Conservation (phyloP, 805 yeast species). For the Nakazawaea wyomingensis region DNA sequence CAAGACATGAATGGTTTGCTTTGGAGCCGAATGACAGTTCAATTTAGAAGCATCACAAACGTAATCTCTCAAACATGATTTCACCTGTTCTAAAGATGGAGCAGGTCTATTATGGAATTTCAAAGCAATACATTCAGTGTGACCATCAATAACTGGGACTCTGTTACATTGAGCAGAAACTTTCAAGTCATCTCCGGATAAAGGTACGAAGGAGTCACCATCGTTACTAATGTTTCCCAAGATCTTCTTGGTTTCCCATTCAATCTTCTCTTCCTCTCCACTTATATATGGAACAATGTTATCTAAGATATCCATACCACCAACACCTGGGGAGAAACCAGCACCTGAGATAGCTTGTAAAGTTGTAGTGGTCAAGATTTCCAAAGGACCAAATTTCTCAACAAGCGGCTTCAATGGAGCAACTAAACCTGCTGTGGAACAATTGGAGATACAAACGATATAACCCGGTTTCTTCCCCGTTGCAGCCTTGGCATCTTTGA, state of each 20-base stretch:
- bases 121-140: slow-evolving; percentile 89
- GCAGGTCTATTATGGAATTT: slow-evolving; percentile 78
- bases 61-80: slow-evolving; percentile 63
- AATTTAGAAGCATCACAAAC: slow-evolving; percentile 76
- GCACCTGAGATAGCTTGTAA: slow-evolving; percentile 98
- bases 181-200: slow-evolving; percentile 65
- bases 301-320: slow-evolving; percentile 91
- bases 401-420: slow-evolving; percentile 95
- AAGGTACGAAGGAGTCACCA: slow-evolving; percentile 50
- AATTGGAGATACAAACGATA: slow-evolving; percentile 92
- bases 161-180: slow-evolving; percentile 97
- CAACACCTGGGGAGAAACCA: slow-evolving; percentile 96
- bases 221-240: slow-evolving; percentile 58
- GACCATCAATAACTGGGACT: slow-evolving; percentile 96
- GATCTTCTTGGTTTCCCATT: slow-evolving; percentile 96
- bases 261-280: slow-evolving; percentile 98
- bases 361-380: slow-evolving; percentile 81
- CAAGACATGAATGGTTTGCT: slow-evolving; percentile 83
- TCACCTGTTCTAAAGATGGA: slow-evolving; percentile 79
- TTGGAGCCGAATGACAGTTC: slow-evolving; percentile 90
- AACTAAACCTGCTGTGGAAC: slow-evolving; percentile 97
- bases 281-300: slow-evolving; percentile 91
- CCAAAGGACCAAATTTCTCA: slow-evolving; percentile 86
- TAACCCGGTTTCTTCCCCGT: slow-evolving; percentile 65
- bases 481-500: slow-evolving; percentile 45